phyloP scores from a whole-genome alignment of 768 basidiomycete species.

The Gymnopilus dilepis region DNA sequence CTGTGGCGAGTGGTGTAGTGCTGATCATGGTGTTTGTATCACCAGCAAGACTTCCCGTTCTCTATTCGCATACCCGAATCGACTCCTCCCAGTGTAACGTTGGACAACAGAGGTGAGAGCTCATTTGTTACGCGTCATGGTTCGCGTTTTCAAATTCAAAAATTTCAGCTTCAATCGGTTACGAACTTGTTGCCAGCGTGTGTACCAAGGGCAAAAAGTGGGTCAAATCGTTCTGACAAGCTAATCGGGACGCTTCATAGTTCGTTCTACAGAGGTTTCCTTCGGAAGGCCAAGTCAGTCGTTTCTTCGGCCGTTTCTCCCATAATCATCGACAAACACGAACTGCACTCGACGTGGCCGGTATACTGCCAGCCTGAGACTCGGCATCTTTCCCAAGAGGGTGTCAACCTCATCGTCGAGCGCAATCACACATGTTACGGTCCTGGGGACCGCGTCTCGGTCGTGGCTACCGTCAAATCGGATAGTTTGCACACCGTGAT shows the following conservation, averaged over 20 bases:
- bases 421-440: slow-evolving; percentile 83
- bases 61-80: slow-evolving; percentile 92
- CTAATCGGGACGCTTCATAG: background rate
- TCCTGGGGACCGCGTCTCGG: slow-evolving; percentile 79
- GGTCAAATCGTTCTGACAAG: slow-evolving; percentile 24
- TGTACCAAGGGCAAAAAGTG: slow-evolving; percentile 88
- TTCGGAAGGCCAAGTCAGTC: slow-evolving; percentile 78
- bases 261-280: slow-evolving; percentile 65
- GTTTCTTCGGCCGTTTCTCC: slow-evolving; percentile 69
- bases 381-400: slow-evolving; percentile 68
- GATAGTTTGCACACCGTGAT: slow-evolving; percentile 70
- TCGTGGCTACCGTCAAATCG: slow-evolving; percentile 75
- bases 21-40: slow-evolving; percentile 9
- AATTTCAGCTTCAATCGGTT: slow-evolving; percentile 77
- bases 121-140: background rate
- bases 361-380: slow-evolving; percentile 81
- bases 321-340: slow-evolving; percentile 91
- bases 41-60: slow-evolving; percentile 87
- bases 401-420: slow-evolving; percentile 76
- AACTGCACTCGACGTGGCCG: slow-evolving; percentile 93
- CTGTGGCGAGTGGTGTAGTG: slow-evolving; percentile 12
- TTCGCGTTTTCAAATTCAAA: background rate
- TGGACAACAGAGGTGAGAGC: slow-evolving; percentile 72
- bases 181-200: slow-evolving; percentile 88
- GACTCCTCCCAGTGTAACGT: slow-evolving; percentile 82